Evolutionary conservation across 2,329 filamentous ascomycete species (phyloP).

Genomic region (Teratosphaeria zuluensis): DNA sequence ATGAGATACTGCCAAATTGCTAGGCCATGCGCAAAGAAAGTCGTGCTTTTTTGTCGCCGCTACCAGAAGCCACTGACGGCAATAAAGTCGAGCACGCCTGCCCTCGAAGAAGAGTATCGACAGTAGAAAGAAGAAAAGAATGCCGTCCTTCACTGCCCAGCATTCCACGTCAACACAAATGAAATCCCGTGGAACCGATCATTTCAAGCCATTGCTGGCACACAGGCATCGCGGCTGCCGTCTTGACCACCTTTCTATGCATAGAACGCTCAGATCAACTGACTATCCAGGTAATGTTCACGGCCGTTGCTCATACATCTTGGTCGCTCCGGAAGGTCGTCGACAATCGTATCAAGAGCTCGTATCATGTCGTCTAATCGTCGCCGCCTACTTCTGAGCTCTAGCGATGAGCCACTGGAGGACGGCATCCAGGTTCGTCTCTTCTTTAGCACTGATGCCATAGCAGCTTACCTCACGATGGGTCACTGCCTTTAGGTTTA

Average conservation of each 20-base stretch:
- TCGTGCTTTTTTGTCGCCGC: too few species aligned
- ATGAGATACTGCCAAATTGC: too few species aligned
- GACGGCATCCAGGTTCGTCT: slow-evolving; percentile 95
- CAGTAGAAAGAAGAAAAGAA: background rate
- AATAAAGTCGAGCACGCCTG: background rate
- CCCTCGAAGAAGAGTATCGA: background rate
- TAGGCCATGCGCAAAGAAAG: too few species aligned
- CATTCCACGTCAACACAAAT: background rate
- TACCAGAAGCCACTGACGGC: background rate
- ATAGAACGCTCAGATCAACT: background rate
- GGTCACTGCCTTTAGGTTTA: slow-evolving; percentile 81
- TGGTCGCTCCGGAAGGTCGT: slow-evolving; percentile 2
- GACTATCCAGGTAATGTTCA: background rate
- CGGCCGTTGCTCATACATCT: slow-evolving; percentile 2
- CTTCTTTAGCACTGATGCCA: slow-evolving; percentile 95
- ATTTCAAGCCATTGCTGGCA: slow-evolving; percentile 28
- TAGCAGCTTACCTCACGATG: slow-evolving; percentile 96
- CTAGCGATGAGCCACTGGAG: slow-evolving; percentile 93
- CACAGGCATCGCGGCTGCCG: slow-evolving; percentile 19
- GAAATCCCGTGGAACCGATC: background rate
- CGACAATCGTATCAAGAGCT: slow-evolving; percentile 1
- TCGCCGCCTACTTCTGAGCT: slow-evolving; percentile 52
- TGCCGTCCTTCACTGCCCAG: background rate
- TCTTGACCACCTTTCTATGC: slow-evolving; percentile 10
- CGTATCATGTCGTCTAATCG: slow-evolving; percentile 1